A percentile compares a stretch with the other conserved stretches of the same genome.
phyloP scores from a whole-genome alignment of 2,329 filamentous ascomycete species.

The Niveomyces coronatus region DNA sequence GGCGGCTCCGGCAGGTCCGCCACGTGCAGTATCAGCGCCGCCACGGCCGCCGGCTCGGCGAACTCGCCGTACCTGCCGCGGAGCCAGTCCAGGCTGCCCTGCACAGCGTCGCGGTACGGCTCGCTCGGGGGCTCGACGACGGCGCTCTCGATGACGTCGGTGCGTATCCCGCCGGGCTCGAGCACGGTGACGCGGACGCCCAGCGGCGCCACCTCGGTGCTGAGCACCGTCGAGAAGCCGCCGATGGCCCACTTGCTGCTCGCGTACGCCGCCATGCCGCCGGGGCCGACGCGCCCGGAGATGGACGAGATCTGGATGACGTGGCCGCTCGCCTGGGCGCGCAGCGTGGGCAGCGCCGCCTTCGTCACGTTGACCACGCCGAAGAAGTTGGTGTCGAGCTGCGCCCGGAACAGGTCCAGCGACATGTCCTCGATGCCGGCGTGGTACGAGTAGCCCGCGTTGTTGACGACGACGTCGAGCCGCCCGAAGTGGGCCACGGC shows the following conservation, averaged over 20 bases:
- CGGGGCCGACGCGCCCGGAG: constrained; percentile 24
- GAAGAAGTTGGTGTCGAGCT: constrained; percentile 52
- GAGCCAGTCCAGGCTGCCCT: constrained; percentile 11
- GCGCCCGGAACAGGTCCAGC: constrained; percentile 35
- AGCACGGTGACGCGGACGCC: constrained; percentile 29
- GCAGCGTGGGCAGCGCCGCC: constrained; percentile 25
- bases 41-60: constrained; percentile 3
- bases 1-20: constrained; percentile 14
- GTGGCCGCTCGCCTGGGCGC: constrained; percentile 19
- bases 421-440: constrained; percentile 42
- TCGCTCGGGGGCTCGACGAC: constrained; percentile 18
- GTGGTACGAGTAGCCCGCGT: constrained; percentile 46
- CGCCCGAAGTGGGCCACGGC: constrained; percentile 38
- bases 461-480: constrained; percentile 51
- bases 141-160: constrained; percentile 28
- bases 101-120: constrained; percentile 26
- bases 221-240: constrained; percentile 26
- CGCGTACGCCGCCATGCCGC: constrained; percentile 26
- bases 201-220: constrained; percentile 24
- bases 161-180: constrained; percentile 31
- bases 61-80: neutral
- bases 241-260: constrained; percentile 29
- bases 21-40: constrained; percentile 2
- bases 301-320: constrained; percentile 32
- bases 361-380: constrained; percentile 44